A percentile compares a stretch with the other conserved stretches of the same genome.
These are phyloP conservation scores for Trichoderma polysporum DNA, from an alignment of 2,329 filamentous ascomycete species.

Conservation along the genomic window DNA sequence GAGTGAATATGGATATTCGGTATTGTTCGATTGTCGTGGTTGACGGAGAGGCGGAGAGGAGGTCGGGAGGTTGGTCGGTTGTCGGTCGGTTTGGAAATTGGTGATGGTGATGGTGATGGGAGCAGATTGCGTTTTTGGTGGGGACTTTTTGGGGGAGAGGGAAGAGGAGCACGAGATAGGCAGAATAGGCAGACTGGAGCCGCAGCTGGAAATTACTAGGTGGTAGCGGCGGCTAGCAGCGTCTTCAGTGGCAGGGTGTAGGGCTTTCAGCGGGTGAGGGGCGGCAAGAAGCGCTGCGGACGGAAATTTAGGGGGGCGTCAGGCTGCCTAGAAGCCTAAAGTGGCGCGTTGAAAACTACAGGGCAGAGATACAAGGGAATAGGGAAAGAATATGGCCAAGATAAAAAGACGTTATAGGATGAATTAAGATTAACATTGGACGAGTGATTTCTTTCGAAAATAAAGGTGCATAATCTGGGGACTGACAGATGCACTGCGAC, in stretches of 20 bases:
- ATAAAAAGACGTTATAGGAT: too few relatives aligned
- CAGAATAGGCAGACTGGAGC: neutral
- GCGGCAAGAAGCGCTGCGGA: neutral
- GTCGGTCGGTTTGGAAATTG: neutral
- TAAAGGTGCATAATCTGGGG: too few relatives aligned
- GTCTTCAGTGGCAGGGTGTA: neutral
- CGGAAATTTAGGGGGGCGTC: neutral
- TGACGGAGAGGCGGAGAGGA: neutral
- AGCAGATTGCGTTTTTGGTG: constrained; percentile 17
- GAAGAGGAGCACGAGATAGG: neutral
- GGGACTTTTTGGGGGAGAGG: neutral
- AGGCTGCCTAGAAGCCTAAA: neutral
- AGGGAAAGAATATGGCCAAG: too few relatives aligned
- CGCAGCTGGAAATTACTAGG: neutral
- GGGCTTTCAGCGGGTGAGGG: neutral
- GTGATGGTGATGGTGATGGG: constrained; percentile 12
- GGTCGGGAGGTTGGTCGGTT: neutral
- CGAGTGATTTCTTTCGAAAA: too few relatives aligned
- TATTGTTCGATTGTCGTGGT: neutral
- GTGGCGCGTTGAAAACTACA: neutral
- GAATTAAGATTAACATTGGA: too few relatives aligned
- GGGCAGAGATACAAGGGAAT: too few relatives aligned
- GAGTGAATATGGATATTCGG: neutral
- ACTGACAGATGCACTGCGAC: too few relatives aligned
- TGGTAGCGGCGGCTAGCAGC: constrained; percentile 2